Base-by-base conservation (phyloP, 2,329 filamentous ascomycete species). In the Ascochyta pisi region DNA sequence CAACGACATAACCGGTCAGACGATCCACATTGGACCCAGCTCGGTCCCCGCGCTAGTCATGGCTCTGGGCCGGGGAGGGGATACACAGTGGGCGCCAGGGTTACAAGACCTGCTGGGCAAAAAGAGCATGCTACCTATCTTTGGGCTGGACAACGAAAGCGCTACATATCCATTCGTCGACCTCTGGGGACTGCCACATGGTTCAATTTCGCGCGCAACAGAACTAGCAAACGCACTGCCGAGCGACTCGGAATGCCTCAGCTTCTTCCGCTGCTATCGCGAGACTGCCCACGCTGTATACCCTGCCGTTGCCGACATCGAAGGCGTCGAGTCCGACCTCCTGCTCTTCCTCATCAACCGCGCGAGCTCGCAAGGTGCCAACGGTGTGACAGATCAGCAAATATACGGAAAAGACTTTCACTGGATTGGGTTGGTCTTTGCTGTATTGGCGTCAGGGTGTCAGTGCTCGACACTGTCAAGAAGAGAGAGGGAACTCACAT, bases 131-230 rank as follows among this genome's bases (percentile, higher is more conserved):
- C 72, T 88, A 22, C 85, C 85, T 0, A 83, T 87, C 50, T 80
- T 88, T 53, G 85, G 85, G 3, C 77, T 88, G 31, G 85, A 87
- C 65, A 87, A 88, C 62, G 85, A 87, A 64, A 84, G 82, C 34
- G 84, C 84, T 4, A 87, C 85, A 8, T 88, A 88, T 65, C 85
- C 85, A 6, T 88, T 88, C 63, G 84, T 88, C 26, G 85, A 87
- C 65, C 73, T 88, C 3, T 88, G 85, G 84, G 86, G 80, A 1
- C 61, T 85, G 6, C 84, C 83, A 2, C 84, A 86, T 53, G 84
- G 82, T 45, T 85, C 83, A 1, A 77, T 83, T 6, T 79, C 83
- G 57, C 82, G 85, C 64, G 79, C 85, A 5, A 81, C 78, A 54
- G 84, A 86, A 48, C 78, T 88, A 2, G 84, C 83, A 33, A 84